These are phyloP conservation scores for Tephrocybe sp. DNA, from an alignment of 768 basidiomycete species.

Conservation along the genomic window DNA sequence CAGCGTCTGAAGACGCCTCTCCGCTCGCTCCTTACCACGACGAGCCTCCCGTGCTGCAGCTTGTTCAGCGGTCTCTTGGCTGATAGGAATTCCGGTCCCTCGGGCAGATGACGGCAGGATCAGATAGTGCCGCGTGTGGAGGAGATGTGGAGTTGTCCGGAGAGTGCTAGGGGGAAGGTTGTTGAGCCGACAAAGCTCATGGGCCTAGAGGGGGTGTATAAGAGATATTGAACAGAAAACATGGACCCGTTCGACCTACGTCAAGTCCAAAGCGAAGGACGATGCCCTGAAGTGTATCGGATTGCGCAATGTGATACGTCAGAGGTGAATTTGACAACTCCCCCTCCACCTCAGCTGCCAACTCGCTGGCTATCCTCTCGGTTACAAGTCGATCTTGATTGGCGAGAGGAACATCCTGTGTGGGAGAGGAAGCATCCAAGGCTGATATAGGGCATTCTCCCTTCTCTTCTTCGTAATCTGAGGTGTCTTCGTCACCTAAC, in stretches of 20 bases:
- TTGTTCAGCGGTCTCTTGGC: slow-evolving; percentile 20
- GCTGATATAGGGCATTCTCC: not conserved
- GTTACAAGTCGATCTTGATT: not conserved
- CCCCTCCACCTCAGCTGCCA: not conserved
- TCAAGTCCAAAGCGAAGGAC: slow-evolving; percentile 58
- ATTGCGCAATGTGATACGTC: slow-evolving; percentile 52
- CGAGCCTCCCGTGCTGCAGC: slow-evolving; percentile 39
- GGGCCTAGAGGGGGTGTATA: too few relatives aligned
- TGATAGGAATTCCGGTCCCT: slow-evolving; percentile 20
- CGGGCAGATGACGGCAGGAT: slow-evolving; percentile 46
- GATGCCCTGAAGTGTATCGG: slow-evolving; percentile 66
- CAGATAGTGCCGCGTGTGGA: slow-evolving; percentile 65
- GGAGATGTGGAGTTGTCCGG: slow-evolving; percentile 67
- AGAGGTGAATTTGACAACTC: slow-evolving; percentile 13
- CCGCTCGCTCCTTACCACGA: slow-evolving; percentile 51
- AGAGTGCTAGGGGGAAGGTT: slow-evolving; percentile 62
- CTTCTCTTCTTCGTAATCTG: slow-evolving; percentile 32
- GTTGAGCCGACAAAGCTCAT: slow-evolving; percentile 63
- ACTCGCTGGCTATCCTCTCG: not conserved
- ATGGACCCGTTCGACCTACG: slow-evolving; percentile 39
- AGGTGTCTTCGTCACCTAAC: slow-evolving; percentile 60
- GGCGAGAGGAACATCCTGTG: not conserved
- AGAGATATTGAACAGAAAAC: not conserved
- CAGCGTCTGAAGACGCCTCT: slow-evolving; percentile 57
- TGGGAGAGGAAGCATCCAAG: not conserved